Percentiles rank a stretch among this genome's conserved stretches.
These are phyloP conservation scores for Aspergillus pseudonomiae DNA, from an alignment of 2,329 filamentous ascomycete species.

Conservation along the genomic window DNA sequence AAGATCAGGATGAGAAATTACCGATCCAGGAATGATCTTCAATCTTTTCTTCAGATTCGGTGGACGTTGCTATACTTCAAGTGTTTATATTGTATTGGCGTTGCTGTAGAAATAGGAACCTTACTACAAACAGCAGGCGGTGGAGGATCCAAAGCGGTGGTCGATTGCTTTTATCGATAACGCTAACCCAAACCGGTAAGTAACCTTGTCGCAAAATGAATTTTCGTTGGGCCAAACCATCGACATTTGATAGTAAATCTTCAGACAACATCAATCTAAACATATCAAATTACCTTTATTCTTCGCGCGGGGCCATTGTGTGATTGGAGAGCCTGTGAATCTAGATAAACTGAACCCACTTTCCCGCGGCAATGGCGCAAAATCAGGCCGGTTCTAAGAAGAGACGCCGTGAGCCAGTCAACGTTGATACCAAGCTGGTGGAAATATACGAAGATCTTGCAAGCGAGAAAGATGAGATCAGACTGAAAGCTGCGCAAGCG, in stretches of 20 bases:
- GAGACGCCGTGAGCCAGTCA: constrained; percentile 44
- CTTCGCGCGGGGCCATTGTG: background rate
- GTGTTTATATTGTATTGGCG: background rate
- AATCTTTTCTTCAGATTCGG: background rate
- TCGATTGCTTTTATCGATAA: background rate
- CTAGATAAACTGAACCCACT: background rate
- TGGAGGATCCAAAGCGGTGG: background rate
- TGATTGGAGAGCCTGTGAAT: background rate
- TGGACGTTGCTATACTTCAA: background rate
- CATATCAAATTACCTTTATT: background rate
- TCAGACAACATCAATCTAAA: background rate
- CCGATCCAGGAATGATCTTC: background rate
- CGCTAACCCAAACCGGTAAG: background rate
- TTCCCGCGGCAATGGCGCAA: constrained; percentile 31
- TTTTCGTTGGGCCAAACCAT: background rate
- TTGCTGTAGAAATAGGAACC: background rate
- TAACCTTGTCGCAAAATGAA: background rate
- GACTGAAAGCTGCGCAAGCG: constrained; percentile 48
- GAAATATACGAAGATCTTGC: constrained; percentile 55
- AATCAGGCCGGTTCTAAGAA: constrained; percentile 35
- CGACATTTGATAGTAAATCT: constrained; percentile 2
- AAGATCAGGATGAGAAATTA: background rate
- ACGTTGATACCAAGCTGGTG: constrained; percentile 49
- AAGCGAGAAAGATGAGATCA: constrained; percentile 49
- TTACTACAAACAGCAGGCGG: background rate